These are phyloP conservation scores for Paecilomyces niveus DNA, from an alignment of 2,329 filamentous ascomycete species.

Conservation along the genomic window DNA sequence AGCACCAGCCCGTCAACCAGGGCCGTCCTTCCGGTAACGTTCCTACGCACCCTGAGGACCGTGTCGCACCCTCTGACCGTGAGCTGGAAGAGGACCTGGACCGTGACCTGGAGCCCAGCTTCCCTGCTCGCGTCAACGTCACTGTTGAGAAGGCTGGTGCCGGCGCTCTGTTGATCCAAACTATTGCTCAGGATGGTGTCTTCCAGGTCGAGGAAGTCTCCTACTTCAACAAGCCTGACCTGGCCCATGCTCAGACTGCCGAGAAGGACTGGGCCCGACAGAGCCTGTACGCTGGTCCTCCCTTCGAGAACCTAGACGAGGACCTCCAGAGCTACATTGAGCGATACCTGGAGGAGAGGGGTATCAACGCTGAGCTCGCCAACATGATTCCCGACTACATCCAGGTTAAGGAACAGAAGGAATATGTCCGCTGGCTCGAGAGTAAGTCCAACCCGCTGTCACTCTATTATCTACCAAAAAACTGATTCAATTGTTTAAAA, in stretches of 20 bases:
- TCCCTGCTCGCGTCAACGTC: slow-evolving; percentile 77
- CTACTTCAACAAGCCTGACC: slow-evolving; percentile 70
- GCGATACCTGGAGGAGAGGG: slow-evolving; percentile 89
- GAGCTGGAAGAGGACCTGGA: slow-evolving; percentile 50
- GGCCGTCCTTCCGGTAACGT: slow-evolving; percentile 45
- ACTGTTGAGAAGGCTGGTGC: slow-evolving; percentile 81
- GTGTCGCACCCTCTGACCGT: slow-evolving; percentile 50
- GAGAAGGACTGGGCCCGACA: slow-evolving; percentile 71
- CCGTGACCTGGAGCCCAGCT: slow-evolving; percentile 47
- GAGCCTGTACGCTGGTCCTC: slow-evolving; percentile 79
- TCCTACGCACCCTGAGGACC: slow-evolving; percentile 46
- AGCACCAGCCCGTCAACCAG: slow-evolving; percentile 49
- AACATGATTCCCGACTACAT: slow-evolving; percentile 94
- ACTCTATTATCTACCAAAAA: slow-evolving; percentile 5
- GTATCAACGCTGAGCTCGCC: slow-evolving; percentile 78
- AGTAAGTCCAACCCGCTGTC: slow-evolving; percentile 38
- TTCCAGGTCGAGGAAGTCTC: slow-evolving; percentile 87
- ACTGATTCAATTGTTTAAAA: slow-evolving; percentile 12
- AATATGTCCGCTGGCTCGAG: slow-evolving; percentile 86
- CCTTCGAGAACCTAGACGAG: slow-evolving; percentile 90
- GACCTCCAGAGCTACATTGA: slow-evolving; percentile 89
- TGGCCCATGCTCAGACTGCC: slow-evolving; percentile 68
- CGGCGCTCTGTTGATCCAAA: slow-evolving; percentile 81
- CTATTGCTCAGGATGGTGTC: slow-evolving; percentile 74
- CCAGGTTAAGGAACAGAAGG: slow-evolving; percentile 96